Percentiles rank a stretch among this genome's conserved stretches.
Evolutionary conservation across 208 protist species (phyloP).

Genomic region (Leishmania lainsoni): DNA sequence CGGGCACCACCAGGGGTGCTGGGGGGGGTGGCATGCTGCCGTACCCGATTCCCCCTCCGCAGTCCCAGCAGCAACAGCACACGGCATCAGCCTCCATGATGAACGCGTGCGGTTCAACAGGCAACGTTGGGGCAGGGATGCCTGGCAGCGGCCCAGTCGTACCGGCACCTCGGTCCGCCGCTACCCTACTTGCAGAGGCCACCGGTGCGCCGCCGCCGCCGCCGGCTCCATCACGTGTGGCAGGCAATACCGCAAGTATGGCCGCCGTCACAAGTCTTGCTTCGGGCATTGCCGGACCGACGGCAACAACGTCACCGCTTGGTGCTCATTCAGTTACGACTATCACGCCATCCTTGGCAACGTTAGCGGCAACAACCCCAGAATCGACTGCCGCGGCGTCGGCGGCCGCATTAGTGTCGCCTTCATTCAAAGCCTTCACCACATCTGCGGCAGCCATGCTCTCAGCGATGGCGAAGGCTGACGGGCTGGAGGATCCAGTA

Average conservation of each 20-base stretch:
- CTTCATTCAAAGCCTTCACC: constrained; percentile 28
- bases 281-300: background rate
- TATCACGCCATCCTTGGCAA: background rate
- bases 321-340: background rate
- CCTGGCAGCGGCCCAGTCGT: constrained; percentile 20
- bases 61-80: constrained; percentile 23
- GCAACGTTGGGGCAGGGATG: background rate
- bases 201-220: constrained; percentile 25
- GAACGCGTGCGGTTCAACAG: background rate
- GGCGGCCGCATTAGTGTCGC: background rate
- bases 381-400: background rate
- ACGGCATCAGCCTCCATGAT: background rate
- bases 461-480: constrained; percentile 3
- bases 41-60: constrained; percentile 18
- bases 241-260: background rate
- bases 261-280: background rate
- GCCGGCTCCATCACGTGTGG: constrained; percentile 11
- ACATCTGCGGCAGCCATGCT: constrained; percentile 26
- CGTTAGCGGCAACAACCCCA: constrained; percentile 1
- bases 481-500: background rate
- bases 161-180: constrained; percentile 27
- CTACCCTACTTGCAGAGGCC: constrained; percentile 23
- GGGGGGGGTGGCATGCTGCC: constrained; percentile 6
- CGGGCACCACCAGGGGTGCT: background rate
- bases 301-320: background rate